Conservation (phyloP, 176 grass and related monocot species). For the Ensete glaucum region DNA sequence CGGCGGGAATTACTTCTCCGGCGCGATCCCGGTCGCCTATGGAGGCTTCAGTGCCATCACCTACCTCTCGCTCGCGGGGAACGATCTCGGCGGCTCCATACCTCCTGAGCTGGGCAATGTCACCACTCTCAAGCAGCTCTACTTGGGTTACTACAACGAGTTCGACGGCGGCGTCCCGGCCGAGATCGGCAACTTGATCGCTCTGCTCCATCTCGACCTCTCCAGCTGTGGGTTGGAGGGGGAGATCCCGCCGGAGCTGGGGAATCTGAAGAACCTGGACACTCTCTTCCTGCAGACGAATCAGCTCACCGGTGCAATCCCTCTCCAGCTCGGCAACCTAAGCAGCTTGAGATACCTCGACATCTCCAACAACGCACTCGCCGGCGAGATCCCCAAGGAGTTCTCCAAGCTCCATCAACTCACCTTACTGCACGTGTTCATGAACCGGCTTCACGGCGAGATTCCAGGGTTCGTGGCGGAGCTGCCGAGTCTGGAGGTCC, state of each 20-base stretch:
- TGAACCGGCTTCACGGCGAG: constrained; percentile 60
- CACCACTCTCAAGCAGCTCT: constrained; percentile 47
- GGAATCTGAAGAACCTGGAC: constrained; percentile 51
- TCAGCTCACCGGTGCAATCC: constrained; percentile 36
- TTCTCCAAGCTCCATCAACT: constrained; percentile 54
- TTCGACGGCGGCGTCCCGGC: constrained; percentile 61
- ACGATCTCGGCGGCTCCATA: constrained; percentile 41
- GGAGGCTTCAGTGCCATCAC: constrained; percentile 58
- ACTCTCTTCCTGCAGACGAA: constrained; percentile 90
- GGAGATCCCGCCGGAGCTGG: constrained; percentile 46
- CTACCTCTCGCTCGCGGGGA: constrained; percentile 7
- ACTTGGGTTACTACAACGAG: constrained; percentile 79
- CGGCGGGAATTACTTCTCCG: constrained; percentile 87
- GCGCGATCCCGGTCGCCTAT: constrained; percentile 55
- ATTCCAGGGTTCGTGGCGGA: constrained; percentile 68
- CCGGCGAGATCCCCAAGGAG: constrained; percentile 52
- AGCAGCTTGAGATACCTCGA: constrained; percentile 62
- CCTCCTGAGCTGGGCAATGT: constrained; percentile 66
- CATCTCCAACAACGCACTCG: constrained; percentile 77
- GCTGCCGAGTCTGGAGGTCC: constrained; percentile 71
- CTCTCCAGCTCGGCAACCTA: constrained; percentile 52
- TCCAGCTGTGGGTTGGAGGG: constrained; percentile 74
- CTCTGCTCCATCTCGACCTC: constrained; percentile 60
- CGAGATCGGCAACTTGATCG: constrained; percentile 51
- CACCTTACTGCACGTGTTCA: constrained; percentile 73